Evolutionary conservation across 192 early-diverging fungal species (phyloP).

Genomic region (Pilobolus umbonatus): DNA sequence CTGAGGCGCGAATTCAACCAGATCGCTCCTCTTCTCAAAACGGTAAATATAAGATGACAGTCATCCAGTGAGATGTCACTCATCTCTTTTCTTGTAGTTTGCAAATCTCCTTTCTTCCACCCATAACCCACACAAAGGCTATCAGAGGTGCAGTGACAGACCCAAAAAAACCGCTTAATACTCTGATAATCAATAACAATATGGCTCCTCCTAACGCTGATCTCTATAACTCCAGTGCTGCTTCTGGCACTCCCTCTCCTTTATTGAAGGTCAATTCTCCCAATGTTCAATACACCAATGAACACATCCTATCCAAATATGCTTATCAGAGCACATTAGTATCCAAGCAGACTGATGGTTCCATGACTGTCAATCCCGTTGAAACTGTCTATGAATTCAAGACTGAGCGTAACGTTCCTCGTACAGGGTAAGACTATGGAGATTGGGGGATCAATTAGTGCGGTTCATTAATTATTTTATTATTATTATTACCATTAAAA

Average conservation of each 20-base stretch:
- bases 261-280: conserved; percentile 85
- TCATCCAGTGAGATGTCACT: conserved; percentile 1
- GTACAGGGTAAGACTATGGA: conserved; percentile 60
- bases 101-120: conserved; percentile 40
- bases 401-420: conserved; percentile 77
- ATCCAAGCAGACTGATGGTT: conserved; percentile 58
- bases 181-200: conserved; percentile 16
- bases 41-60: conserved; percentile 14
- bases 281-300: conserved; percentile 83
- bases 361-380: conserved; percentile 75
- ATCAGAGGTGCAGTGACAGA: conserved; percentile 35
- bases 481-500: conserved; percentile 24
- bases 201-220: conserved; percentile 32
- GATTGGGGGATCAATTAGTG: too few species aligned
- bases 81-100: conserved; percentile 30
- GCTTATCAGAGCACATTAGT: conserved; percentile 87
- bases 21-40: conserved; percentile 17
- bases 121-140: conserved; percentile 47
- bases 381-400: conserved; percentile 89
- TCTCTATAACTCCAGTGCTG: conserved; percentile 33
- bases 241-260: conserved; percentile 25
- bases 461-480: too few species aligned
- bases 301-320: conserved; percentile 80
- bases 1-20: conserved; percentile 9
- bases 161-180: conserved; percentile 29